Percentiles rank a stretch among this genome's conserved stretches.
Evolutionary conservation across 73 alveolate genomes (phyloP).

Genomic region (Paramecium caudatum): DNA sequence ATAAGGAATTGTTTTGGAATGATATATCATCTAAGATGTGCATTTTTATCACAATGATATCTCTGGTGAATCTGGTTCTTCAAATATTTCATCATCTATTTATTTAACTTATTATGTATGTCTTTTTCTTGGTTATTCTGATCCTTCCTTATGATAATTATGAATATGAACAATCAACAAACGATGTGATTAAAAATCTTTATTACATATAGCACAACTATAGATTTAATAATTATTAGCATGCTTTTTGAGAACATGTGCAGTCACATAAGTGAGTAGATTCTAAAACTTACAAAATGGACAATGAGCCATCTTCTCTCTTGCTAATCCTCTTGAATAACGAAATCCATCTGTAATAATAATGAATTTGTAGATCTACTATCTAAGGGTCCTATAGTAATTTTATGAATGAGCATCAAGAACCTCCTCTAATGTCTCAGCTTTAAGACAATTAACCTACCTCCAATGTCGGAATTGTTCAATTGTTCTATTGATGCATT

Average conservation of each 20-base stretch:
- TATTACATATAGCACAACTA: constrained; percentile 46
- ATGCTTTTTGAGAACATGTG: constrained; percentile 58
- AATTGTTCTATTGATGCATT: neutral
- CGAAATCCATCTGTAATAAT: constrained; percentile 40
- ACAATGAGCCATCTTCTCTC: constrained; percentile 50
- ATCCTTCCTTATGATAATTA: constrained; percentile 5
- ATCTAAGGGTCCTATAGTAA: constrained; percentile 4
- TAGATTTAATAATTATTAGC: constrained; percentile 60
- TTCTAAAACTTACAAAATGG: constrained; percentile 43
- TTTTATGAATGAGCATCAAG: neutral
- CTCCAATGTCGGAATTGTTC: constrained; percentile 38
- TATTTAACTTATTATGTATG: neutral
- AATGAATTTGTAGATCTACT: constrained; percentile 7
- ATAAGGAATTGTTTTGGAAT: constrained; percentile 58
- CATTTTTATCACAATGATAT: constrained; percentile 38
- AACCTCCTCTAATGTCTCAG: constrained; percentile 11
- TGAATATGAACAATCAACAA: constrained; percentile 38
- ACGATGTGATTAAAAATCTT: constrained; percentile 46
- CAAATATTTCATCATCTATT: constrained; percentile 3
- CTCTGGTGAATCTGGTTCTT: constrained; percentile 24
- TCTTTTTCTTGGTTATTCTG: neutral
- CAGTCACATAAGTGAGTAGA: constrained; percentile 26
- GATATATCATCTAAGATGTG: no score
- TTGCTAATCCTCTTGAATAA: constrained; percentile 1
- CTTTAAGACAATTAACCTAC: neutral